phyloP scores from a whole-genome alignment of 108 stramenopile genomes.

The Mediolabrus comicus region DNA sequence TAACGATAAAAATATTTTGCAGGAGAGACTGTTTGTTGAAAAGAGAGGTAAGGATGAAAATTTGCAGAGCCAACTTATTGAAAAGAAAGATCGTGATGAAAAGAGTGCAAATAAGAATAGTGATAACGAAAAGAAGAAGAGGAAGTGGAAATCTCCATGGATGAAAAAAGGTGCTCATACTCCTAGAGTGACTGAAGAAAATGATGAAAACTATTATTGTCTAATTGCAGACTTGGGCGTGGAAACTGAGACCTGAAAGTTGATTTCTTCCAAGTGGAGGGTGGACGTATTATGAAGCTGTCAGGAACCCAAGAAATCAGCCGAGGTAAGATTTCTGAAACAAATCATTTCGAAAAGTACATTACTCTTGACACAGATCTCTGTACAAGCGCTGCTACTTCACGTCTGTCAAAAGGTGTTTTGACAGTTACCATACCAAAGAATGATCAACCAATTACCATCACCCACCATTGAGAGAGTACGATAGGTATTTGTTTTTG shows the following conservation, averaged over 20 bases:
- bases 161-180: neutral
- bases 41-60: neutral
- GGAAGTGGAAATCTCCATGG: neutral
- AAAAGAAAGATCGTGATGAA: neutral
- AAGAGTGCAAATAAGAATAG: neutral
- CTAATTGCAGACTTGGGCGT: neutral
- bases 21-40: neutral
- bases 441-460: too few relatives aligned
- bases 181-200: neutral
- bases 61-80: neutral
- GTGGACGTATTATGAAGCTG: neutral
- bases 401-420: conserved; percentile 18
- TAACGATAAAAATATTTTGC: neutral
- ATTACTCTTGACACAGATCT: neutral
- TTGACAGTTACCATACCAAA: conserved; percentile 21
- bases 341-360: neutral
- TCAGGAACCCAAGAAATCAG: neutral
- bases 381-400: conserved; percentile 4
- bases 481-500: too few relatives aligned
- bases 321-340: neutral
- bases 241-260: neutral
- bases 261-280: neutral
- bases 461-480: too few relatives aligned
- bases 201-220: neutral
- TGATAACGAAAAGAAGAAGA: neutral